phyloP scores from a whole-genome alignment of 805 yeast species.

The Candida vaughaniae region DNA sequence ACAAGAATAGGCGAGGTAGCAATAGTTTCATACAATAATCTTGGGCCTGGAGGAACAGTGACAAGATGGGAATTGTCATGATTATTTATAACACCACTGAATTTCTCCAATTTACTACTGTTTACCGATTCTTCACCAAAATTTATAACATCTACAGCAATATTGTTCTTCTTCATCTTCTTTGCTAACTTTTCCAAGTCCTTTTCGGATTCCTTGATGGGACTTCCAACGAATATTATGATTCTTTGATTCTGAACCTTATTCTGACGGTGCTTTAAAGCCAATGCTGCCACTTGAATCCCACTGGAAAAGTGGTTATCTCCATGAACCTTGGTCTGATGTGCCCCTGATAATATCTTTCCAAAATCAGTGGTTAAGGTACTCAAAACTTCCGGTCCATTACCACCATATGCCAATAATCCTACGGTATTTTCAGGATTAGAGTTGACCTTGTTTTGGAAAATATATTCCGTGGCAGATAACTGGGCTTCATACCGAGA shows the following conservation, averaged over 20 bases:
- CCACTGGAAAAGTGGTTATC: constrained; percentile 69
- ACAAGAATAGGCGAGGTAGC: constrained; percentile 72
- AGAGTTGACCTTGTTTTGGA: constrained; percentile 78
- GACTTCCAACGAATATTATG: constrained; percentile 85
- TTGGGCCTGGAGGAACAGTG: constrained; percentile 86
- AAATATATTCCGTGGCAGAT: constrained; percentile 83
- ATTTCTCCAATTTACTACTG: constrained; percentile 75
- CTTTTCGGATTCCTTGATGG: constrained; percentile 64
- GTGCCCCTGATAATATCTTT: constrained; percentile 78
- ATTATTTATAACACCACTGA: constrained; percentile 69
- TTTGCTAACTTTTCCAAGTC: constrained; percentile 84
- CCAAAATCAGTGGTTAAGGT: constrained; percentile 88
- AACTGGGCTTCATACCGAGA: constrained; percentile 90
- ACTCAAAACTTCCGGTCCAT: constrained; percentile 79
- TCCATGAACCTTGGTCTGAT: constrained; percentile 73
- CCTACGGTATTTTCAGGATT: constrained; percentile 97
- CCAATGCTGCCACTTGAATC: constrained; percentile 86
- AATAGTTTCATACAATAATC: constrained; percentile 76
- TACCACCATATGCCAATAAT: constrained; percentile 81
- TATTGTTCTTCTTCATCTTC: constrained; percentile 87
- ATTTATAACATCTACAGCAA: constrained; percentile 85
- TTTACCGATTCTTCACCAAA: constrained; percentile 87
- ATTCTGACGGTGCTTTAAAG: constrained; percentile 94
- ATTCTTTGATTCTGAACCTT: constrained; percentile 89
- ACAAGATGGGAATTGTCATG: constrained; percentile 80